A percentile compares a stretch with the other conserved stretches of the same genome.
Evolutionary conservation across 257 asterid genomes (phyloP).

Genomic region (Vinca minor): DNA sequence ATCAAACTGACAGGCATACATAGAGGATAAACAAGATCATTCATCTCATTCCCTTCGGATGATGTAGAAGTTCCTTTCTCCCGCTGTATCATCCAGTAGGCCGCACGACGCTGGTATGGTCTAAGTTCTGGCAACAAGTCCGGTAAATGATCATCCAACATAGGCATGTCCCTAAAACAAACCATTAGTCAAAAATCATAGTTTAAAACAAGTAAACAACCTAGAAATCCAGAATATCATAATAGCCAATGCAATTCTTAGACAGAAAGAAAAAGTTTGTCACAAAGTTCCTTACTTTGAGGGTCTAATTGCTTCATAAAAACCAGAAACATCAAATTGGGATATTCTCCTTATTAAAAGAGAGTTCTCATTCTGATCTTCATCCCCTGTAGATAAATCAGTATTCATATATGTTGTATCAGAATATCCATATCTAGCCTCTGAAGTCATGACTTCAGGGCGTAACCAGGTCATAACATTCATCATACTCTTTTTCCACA

Average conservation of each 20-base stretch:
- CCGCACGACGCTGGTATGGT: constrained; percentile 96
- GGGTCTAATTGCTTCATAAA: constrained; percentile 94
- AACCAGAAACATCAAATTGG: constrained; percentile 62
- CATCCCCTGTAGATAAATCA: constrained; percentile 27
- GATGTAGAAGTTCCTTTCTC: constrained; percentile 52
- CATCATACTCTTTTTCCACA: constrained; percentile 93
- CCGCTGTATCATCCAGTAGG: constrained; percentile 90
- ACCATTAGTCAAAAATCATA: constrained; percentile 15
- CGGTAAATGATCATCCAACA: constrained; percentile 65
- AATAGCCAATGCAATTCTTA: neutral
- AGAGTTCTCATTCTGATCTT: constrained; percentile 31
- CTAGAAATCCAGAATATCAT: constrained; percentile 11
- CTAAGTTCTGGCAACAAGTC: constrained; percentile 84
- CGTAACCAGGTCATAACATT: constrained; percentile 83
- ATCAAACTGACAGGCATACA: constrained; percentile 67
- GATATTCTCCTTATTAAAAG: constrained; percentile 28
- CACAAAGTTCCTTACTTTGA: constrained; percentile 56
- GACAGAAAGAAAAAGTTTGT: neutral
- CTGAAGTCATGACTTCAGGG: constrained; percentile 88
- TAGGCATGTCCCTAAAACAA: constrained; percentile 54
- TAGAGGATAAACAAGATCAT: constrained; percentile 58
- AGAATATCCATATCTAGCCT: constrained; percentile 63
- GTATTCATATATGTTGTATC: constrained; percentile 22
- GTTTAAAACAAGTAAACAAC: constrained; percentile 3
- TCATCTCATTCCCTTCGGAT: constrained; percentile 34